Conservation (phyloP, 257 asterid species). For the Oldenlandia corymbosa region DNA sequence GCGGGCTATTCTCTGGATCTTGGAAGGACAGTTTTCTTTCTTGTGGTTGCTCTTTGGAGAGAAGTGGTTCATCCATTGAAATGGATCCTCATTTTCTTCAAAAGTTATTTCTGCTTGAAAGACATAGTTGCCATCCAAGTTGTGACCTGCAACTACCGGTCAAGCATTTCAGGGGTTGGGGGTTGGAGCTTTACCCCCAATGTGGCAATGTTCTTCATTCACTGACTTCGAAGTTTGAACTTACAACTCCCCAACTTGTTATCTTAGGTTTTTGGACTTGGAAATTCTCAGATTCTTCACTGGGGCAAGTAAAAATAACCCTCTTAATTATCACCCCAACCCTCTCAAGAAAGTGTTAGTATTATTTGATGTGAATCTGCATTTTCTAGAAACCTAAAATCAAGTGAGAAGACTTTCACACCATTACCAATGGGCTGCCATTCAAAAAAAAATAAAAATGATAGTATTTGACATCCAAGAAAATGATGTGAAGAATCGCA, state of each 20-base stretch:
- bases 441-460: no score
- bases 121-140: no score
- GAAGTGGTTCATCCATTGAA: conserved; percentile 16
- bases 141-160: background rate
- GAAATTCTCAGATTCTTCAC: no score
- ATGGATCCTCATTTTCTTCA: background rate
- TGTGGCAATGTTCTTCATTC: no score
- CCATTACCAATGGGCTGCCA: no score
- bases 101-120: background rate
- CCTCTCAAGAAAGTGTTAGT: no score
- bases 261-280: no score
- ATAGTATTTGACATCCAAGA: background rate
- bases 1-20: background rate
- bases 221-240: no score
- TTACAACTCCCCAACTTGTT: no score
- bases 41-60: background rate
- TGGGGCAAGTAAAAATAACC: no score
- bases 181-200: background rate
- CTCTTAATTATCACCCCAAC: no score
- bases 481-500: background rate
- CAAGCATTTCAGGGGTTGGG: background rate
- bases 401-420: no score
- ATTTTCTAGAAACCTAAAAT: background rate
- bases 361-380: conserved; percentile 3
- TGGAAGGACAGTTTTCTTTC: background rate